Evolutionary conservation across 352 stramenopile genomes (phyloP).

Genomic region (Pythium rhizo-oryzae): DNA sequence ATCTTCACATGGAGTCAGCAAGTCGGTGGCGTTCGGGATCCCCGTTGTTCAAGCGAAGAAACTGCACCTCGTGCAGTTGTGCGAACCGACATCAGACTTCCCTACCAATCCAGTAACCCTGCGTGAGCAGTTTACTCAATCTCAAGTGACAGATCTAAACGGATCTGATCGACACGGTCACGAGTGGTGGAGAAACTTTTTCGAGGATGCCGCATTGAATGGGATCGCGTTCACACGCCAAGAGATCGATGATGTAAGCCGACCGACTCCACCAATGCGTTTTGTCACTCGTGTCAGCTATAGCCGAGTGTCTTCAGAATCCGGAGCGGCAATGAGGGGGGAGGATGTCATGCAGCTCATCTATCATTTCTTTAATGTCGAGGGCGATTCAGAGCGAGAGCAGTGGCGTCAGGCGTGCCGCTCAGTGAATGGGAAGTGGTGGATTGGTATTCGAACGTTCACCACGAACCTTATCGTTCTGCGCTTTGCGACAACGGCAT

Average conservation of each 20-base stretch:
- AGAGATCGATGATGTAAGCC: not conserved
- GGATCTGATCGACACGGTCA: not conserved
- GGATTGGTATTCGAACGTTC: conserved; percentile 47
- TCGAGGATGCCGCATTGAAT: not conserved
- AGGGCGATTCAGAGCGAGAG: not conserved
- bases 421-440: conserved; percentile 50
- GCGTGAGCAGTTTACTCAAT: conserved; percentile 16
- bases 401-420: conserved; percentile 42
- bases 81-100: conserved; percentile 18
- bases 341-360: conserved; percentile 15
- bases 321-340: not conserved
- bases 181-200: conserved; percentile 21
- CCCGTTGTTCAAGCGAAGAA: conserved; percentile 9
- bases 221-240: not conserved
- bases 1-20: not conserved
- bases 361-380: conserved; percentile 12
- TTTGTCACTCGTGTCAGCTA: conserved; percentile 12
- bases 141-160: not conserved
- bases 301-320: not conserved
- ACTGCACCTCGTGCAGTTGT: conserved; percentile 29
- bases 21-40: conserved; percentile 2
- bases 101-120: conserved; percentile 16
- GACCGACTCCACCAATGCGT: conserved; percentile 9
- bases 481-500: conserved; percentile 20
- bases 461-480: conserved; percentile 54